phyloP scores from a whole-genome alignment of 139 green algal species.

The Edaphochlamys debaryana region DNA sequence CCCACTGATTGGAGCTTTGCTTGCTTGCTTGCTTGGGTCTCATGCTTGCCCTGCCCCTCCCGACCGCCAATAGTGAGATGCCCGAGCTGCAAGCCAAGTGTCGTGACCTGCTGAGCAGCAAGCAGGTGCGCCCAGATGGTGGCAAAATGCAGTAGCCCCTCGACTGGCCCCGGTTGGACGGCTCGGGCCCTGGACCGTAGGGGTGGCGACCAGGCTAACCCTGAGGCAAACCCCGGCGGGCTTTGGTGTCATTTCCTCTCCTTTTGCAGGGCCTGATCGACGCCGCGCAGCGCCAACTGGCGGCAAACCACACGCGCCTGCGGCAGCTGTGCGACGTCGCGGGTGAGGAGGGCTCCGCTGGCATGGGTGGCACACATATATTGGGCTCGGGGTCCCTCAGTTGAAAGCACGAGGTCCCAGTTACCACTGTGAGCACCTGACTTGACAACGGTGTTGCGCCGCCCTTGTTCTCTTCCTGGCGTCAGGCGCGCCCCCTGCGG shows the following conservation, averaged over 20 bases:
- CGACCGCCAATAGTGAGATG: conserved; percentile 33
- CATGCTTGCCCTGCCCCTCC: too few relatives aligned
- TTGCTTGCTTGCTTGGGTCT: neutral
- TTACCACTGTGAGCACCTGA: too few relatives aligned
- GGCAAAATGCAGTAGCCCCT: neutral
- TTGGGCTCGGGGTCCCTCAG: too few relatives aligned
- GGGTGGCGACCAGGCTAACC: too few relatives aligned
- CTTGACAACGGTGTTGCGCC: too few relatives aligned
- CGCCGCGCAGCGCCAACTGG: conserved; percentile 22
- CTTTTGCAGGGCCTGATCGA: conserved; percentile 8
- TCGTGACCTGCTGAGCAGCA: conserved; percentile 16
- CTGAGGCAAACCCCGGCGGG: too few relatives aligned
- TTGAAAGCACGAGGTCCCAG: too few relatives aligned
- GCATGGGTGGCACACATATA: too few relatives aligned
- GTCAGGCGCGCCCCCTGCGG: neutral
- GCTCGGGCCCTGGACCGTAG: too few relatives aligned
- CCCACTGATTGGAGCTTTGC: neutral
- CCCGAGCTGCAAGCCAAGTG: conserved; percentile 17
- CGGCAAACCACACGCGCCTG: conserved; percentile 7
- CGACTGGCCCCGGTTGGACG: neutral
- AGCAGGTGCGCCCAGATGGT: conserved; percentile 3
- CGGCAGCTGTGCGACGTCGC: conserved; percentile 15
- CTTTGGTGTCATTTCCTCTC: neutral
- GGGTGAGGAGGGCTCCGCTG: neutral
- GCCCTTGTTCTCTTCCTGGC: too few relatives aligned